Conservation (phyloP, 1,139 yeast genomes). For the Blastobotrys raffinosifermentans region DNA sequence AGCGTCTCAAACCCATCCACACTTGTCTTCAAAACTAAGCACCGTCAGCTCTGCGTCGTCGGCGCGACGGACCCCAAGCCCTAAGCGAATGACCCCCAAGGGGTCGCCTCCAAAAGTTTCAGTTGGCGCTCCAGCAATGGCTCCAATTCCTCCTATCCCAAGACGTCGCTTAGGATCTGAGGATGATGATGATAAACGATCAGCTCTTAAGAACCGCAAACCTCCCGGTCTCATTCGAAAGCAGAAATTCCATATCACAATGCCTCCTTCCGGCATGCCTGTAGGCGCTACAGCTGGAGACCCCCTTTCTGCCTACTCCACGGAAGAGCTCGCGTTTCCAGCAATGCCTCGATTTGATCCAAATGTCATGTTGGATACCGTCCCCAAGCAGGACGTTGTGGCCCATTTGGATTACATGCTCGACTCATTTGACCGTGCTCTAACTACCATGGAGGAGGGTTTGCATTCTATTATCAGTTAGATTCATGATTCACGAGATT, state of each 20-base stretch:
- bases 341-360: conserved; percentile 24
- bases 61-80: conserved; percentile 16
- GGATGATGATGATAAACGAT: neutral
- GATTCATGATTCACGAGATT: no score
- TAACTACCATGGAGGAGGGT: conserved; percentile 15
- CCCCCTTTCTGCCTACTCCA: neutral
- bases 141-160: neutral
- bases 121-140: conserved; percentile 3
- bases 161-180: neutral
- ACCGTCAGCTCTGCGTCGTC: no score
- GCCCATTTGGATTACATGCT: conserved; percentile 27
- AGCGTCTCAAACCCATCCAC: no score
- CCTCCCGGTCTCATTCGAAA: conserved; percentile 6
- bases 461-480: conserved; percentile 6
- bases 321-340: conserved; percentile 17
- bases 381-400: conserved; percentile 27
- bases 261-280: conserved; percentile 25
- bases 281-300: neutral
- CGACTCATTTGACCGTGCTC: conserved; percentile 25
- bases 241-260: conserved; percentile 23
- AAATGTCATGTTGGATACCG: conserved; percentile 28
- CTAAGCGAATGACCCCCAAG: conserved; percentile 14
- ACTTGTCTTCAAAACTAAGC: no score
- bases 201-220: conserved; percentile 1
- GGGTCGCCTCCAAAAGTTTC: conserved; percentile 2